Evolutionary conservation across 2,329 filamentous ascomycete genomes (phyloP).

Genomic region (Paracorniculantispora psalliotae): DNA sequence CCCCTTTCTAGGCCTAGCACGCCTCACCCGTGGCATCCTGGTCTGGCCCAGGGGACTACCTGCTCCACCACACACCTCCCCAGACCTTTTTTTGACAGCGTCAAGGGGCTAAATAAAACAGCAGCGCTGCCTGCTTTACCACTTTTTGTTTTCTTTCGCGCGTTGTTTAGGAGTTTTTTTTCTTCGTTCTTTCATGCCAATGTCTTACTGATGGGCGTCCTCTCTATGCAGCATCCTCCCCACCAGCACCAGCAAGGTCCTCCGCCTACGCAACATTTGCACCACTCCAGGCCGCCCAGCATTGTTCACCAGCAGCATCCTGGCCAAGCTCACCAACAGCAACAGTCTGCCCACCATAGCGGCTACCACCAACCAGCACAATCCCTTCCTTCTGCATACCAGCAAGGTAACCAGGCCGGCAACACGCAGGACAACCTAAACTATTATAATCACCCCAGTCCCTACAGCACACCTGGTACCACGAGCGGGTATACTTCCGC

Average conservation of each 20-base stretch:
- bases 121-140: constrained; percentile 37
- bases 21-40: constrained; percentile 47
- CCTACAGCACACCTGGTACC: constrained; percentile 77
- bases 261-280: constrained; percentile 60
- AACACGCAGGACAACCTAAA: constrained; percentile 61
- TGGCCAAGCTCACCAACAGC: constrained; percentile 57
- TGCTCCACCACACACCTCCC: constrained; percentile 34
- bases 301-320: constrained; percentile 71
- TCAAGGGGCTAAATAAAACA: constrained; percentile 47
- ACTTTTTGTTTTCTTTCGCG: constrained; percentile 35
- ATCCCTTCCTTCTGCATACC: constrained; percentile 62
- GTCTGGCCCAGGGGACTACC: constrained; percentile 38
- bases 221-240: constrained; percentile 69
- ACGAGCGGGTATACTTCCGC: constrained; percentile 82
- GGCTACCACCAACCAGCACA: constrained; percentile 62
- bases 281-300: constrained; percentile 67
- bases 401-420: constrained; percentile 57
- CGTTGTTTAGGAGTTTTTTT: constrained; percentile 17
- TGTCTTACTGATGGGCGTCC: constrained; percentile 53
- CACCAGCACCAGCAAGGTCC: constrained; percentile 66
- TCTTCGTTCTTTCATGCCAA: constrained; percentile 22
- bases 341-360: constrained; percentile 51
- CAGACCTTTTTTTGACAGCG: constrained; percentile 35
- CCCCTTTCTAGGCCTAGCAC: constrained; percentile 40
- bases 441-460: constrained; percentile 74